Evolutionary conservation across 768 basidiomycete genomes (phyloP), one percentile per base, ranked within the genome.

Genomic region (Cubamyces lactineus): DNA sequence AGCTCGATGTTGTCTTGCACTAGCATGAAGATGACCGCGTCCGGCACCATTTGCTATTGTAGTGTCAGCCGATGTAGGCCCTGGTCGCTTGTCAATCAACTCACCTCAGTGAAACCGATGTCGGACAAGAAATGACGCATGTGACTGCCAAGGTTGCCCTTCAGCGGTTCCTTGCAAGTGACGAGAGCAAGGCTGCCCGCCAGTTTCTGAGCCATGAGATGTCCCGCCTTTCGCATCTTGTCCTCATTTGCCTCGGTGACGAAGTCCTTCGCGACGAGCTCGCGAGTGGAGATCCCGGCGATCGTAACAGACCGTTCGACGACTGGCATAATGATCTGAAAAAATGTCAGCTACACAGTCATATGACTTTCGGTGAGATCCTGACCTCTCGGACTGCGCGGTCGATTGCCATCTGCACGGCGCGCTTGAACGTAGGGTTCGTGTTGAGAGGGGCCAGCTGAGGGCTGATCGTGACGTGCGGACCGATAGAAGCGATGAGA

Each of bases 261-360:
- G 66, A 96, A 99, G 74, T 99, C 97, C 76, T 98, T 98, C 48
- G 88, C 84, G 19, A 97, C 93, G 11, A 99, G 80, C 72, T 99
- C 97, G 41, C 95, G 83, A 17, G 96, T 96, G 15, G 97, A 98
- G 66, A 98, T 98, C 24, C 95, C 94, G 12, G 96, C 96, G 66
- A 99, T 98, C 0, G 97, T 98, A 23, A 98, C 97, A 21, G 96
- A 98, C 54, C 97, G 86, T 69, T 99, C 97, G 23, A 99, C 96
- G 53, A 99, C 96, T 5, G 97, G 97, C 17, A 96, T 80, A 67
- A 99, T 96, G 61, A 98, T 98, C 88, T 94, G 48, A 46, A 54
- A 62, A 41, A 7, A 48, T 24, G 46, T 63, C 11, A 65, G 46
- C 19, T 21, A 53, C 34, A 11, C 34, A 34, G 11, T 34, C 34